A percentile compares a stretch with the other conserved stretches of the same genome.
phyloP scores from a whole-genome alignment of 169 alveolate genomes.

The Blepharisma undulans region DNA sequence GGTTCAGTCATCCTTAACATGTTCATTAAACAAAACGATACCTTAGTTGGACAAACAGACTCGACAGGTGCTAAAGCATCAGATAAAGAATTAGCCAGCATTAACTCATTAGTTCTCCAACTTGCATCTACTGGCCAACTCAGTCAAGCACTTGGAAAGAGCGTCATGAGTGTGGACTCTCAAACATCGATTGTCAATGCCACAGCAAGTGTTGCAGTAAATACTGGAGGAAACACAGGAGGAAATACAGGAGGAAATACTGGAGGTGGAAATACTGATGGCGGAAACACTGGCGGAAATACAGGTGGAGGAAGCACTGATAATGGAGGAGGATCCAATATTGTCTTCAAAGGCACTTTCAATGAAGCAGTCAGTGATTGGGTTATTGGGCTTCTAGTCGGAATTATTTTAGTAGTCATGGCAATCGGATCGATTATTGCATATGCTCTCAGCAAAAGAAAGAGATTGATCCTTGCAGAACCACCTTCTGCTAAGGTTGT shows the following conservation, averaged over 20 bases:
- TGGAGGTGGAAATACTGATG: not conserved
- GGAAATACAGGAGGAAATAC: not conserved
- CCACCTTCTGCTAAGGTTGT: not conserved
- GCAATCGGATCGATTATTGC: not conserved
- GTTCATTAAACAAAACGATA: not conserved
- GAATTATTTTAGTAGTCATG: not conserved
- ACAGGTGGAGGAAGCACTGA: not conserved
- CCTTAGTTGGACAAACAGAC: not conserved
- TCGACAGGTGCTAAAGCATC: not conserved
- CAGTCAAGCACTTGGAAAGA: not conserved
- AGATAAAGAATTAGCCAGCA: not conserved
- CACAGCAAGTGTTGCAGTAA: not conserved
- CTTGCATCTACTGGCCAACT: not conserved
- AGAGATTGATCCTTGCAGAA: not conserved
- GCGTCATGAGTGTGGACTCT: not conserved
- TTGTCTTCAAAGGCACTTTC: not conserved
- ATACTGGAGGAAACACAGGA: not conserved
- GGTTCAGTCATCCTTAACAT: slow-evolving; percentile 53
- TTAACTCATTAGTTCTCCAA: not conserved
- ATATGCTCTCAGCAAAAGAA: not conserved
- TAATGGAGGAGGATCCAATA: not conserved
- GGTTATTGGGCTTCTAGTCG: slow-evolving; percentile 11
- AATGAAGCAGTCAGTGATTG: not conserved
- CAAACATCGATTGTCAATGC: not conserved
- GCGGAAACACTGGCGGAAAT: not conserved